Percentiles rank a stretch among this genome's conserved stretches.
phyloP scores from a whole-genome alignment of 2,329 filamentous ascomycete genomes.

The Aspergillus amoenus region DNA sequence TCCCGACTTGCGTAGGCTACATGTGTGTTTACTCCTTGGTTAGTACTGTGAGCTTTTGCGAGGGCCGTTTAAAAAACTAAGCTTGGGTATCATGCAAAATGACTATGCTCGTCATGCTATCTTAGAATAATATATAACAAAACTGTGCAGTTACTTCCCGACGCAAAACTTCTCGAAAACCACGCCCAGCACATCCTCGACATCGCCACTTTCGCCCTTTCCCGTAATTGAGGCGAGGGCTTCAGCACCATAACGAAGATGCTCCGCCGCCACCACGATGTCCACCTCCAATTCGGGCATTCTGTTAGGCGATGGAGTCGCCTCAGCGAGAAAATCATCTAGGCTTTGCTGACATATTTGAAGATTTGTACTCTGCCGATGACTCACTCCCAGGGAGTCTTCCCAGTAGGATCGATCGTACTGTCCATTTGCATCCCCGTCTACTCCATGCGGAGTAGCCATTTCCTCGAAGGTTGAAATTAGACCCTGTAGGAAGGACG shows the following conservation, averaged over 20 bases:
- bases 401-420: constrained; percentile 68
- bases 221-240: constrained; percentile 86
- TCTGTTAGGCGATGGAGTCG: constrained; percentile 45
- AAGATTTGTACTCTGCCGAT: constrained; percentile 81
- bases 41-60: too few species aligned
- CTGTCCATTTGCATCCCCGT: constrained; percentile 35
- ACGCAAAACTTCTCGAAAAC: constrained; percentile 89
- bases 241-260: constrained; percentile 76
- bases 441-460: constrained; percentile 36
- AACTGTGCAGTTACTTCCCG: constrained; percentile 16
- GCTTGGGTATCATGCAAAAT: too few species aligned
- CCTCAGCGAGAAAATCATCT: constrained; percentile 68
- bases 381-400: constrained; percentile 85
- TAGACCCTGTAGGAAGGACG: constrained; percentile 65
- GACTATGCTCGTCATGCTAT: too few species aligned
- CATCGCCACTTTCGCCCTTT: constrained; percentile 78
- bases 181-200: constrained; percentile 92
- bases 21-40: too few species aligned
- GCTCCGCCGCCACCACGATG: constrained; percentile 86
- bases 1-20: too few species aligned
- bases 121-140: too few species aligned
- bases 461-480: constrained; percentile 62
- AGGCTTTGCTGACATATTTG: constrained; percentile 70
- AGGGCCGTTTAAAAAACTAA: too few species aligned
- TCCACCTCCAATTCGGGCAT: constrained; percentile 55